Base-by-base conservation (phyloP, 2,329 filamentous ascomycete genomes). In the Neopestalotiopsis rosae region DNA sequence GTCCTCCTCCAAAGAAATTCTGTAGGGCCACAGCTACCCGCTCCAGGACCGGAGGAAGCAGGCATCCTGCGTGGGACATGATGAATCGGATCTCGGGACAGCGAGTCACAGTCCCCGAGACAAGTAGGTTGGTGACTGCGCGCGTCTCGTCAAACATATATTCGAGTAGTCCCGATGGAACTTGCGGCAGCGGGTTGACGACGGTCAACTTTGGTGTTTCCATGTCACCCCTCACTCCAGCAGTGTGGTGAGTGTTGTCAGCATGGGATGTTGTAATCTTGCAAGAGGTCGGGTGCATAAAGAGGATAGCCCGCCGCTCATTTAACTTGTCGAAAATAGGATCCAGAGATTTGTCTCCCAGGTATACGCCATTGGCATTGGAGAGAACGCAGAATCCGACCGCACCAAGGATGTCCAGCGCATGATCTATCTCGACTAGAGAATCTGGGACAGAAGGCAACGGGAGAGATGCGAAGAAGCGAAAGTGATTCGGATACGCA, bases 141-240 rank as follows among this genome's bases (percentile, higher is more conserved):
- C 61, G 32, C n/a, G 61, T 65, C n/a, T 65, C 61, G 61, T 65
- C 61, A 32, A 65, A 65, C 61, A 65, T 65, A 9, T 65, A 65
- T 65, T 65, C 61, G 3, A 65, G 40, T 34, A 65, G 61, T 17
- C 61, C 61, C 12, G 61, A 65, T 5, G 61, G 61, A 7, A 65
- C 28, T 49, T 65, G 61, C 12, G 42, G 42, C 4, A 52, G 4
- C 24, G 61, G 61, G 40, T 65, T 65, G 38, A 65, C 61, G 61
- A 65, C 40, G 61, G 61, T 52, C 61, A 65, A 9, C 9, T 38
- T 40, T 2, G 14, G 12, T 28, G 24, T 28, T 24, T 30, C 40
- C 24, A 10, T 52, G 34, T 45, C n/a, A 12, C 17, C 7, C 2
- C 7, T 28, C 24, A 4, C 40, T 2, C 34, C 7, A 40, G 59